Evolutionary conservation across 139 green algal genomes (phyloP).

Genomic region (Picochlorum sp.): DNA sequence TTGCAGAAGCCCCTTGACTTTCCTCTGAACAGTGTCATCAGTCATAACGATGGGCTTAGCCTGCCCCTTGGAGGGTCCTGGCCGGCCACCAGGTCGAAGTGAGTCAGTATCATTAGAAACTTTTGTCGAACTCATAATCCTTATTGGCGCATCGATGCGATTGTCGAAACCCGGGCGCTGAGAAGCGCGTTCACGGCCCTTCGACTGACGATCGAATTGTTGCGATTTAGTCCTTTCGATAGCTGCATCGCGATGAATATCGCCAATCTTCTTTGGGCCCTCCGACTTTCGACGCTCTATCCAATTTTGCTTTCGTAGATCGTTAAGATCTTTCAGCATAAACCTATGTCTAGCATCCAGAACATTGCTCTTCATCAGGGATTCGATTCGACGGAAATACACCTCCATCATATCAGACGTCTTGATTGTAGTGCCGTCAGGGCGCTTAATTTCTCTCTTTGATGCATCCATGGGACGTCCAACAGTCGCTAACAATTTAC

Average conservation of each 20-base stretch:
- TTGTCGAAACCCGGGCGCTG: conserved; percentile 17
- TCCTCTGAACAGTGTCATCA: conserved; percentile 14
- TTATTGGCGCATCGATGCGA: conserved; percentile 35
- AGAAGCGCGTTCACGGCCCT: not conserved
- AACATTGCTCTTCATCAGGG: conserved; percentile 38
- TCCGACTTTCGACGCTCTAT: conserved; percentile 67
- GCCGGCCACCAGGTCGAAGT: conserved; percentile 24
- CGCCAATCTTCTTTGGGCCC: conserved; percentile 83
- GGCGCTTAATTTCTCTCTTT: conserved; percentile 15
- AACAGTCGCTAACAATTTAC: conserved; percentile 87
- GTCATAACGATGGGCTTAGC: not conserved
- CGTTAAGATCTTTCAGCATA: conserved; percentile 68
- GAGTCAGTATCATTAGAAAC: conserved; percentile 16
- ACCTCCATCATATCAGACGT: conserved; percentile 53
- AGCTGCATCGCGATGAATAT: conserved; percentile 54
- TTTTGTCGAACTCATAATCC: conserved; percentile 24
- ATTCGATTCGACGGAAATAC: conserved; percentile 76
- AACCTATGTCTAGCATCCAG: conserved; percentile 76
- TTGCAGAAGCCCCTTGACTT: conserved; percentile 17
- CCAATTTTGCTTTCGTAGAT: conserved; percentile 44
- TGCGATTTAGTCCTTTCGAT: conserved; percentile 14
- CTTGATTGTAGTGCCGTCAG: conserved; percentile 8
- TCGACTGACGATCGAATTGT: conserved; percentile 20
- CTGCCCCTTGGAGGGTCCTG: conserved; percentile 6
- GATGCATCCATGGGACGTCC: conserved; percentile 55